phyloP scores from a whole-genome alignment of 352 stramenopile species.

The Pythium dissimile region DNA sequence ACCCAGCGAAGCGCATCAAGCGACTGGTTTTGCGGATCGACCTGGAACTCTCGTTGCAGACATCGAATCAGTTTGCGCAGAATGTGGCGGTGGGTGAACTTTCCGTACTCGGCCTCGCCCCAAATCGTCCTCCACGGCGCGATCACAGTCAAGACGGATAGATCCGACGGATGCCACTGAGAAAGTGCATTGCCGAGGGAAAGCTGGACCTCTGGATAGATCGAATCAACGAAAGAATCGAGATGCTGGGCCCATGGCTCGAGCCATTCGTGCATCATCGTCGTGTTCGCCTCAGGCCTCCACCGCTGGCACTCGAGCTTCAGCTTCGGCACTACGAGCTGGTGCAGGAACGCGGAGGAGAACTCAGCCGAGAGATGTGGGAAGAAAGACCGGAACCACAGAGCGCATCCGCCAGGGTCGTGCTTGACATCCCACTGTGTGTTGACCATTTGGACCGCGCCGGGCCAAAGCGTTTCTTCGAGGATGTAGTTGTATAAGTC shows the following conservation, averaged over 20 bases:
- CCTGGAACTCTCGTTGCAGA: conserved; percentile 77
- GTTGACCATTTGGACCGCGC: conserved; percentile 62
- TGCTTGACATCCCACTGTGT: conserved; percentile 54
- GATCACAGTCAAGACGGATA: conserved; percentile 57
- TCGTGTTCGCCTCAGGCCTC: conserved; percentile 40
- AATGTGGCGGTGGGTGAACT: conserved; percentile 83
- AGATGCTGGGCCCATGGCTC: conserved; percentile 61
- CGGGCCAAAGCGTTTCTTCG: conserved; percentile 72
- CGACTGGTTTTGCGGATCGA: conserved; percentile 73
- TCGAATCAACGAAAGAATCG: conserved; percentile 33
- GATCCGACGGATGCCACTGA: conserved; percentile 79
- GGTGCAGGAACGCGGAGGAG: conserved; percentile 45
- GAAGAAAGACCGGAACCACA: conserved; percentile 43
- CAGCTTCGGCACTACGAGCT: conserved; percentile 65
- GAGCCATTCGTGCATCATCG: conserved; percentile 77
- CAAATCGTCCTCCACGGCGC: conserved; percentile 70
- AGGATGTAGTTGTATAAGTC: conserved; percentile 79
- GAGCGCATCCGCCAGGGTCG: conserved; percentile 33
- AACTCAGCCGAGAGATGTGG: conserved; percentile 52
- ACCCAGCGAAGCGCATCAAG: conserved; percentile 68
- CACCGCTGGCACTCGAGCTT: conserved; percentile 69
- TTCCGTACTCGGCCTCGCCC: conserved; percentile 74
- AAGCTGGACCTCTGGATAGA: conserved; percentile 75
- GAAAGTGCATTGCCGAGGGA: conserved; percentile 56
- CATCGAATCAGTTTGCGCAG: conserved; percentile 69